phyloP scores from a whole-genome alignment of 108 stramenopile genomes.

The Nannochloropsis salina region DNA sequence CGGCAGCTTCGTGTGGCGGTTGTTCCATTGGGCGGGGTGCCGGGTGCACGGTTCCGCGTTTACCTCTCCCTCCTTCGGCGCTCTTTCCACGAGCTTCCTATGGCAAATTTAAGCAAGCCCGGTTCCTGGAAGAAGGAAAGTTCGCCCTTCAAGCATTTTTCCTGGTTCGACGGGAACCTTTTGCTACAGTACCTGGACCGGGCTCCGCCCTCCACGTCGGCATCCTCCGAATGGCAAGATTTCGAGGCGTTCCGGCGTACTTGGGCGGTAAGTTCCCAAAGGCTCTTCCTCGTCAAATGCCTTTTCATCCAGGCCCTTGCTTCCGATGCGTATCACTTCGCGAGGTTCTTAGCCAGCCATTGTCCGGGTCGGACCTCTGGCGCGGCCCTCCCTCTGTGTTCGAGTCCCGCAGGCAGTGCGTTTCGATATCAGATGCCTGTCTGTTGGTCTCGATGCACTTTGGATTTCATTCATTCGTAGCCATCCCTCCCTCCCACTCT shows the following conservation, averaged over 20 bases:
- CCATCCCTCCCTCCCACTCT: neutral
- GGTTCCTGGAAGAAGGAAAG: neutral
- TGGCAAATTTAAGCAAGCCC: neutral
- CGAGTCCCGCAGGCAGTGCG: too few species aligned
- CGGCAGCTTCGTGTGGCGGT: conserved; percentile 19
- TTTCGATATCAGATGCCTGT: too few species aligned
- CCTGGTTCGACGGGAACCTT: neutral
- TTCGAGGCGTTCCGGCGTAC: neutral
- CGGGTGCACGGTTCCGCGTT: neutral
- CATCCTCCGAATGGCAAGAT: neutral
- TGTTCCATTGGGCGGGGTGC: neutral
- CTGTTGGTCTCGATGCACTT: too few species aligned
- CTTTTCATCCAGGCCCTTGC: too few species aligned
- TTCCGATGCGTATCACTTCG: too few species aligned
- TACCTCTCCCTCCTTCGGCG: conserved; percentile 14
- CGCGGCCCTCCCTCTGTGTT: too few species aligned
- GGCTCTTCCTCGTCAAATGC: too few species aligned
- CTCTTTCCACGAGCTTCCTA: neutral
- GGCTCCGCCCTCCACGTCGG: neutral
- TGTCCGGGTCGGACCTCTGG: too few species aligned
- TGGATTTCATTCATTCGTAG: neutral
- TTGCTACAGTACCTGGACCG: conserved; percentile 14
- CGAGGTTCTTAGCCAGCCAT: too few species aligned
- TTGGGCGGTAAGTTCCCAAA: neutral
- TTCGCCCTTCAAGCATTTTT: neutral